Conservation (phyloP, 2,329 filamentous ascomycete genomes). For the Calonectria pseudoturangicola region DNA sequence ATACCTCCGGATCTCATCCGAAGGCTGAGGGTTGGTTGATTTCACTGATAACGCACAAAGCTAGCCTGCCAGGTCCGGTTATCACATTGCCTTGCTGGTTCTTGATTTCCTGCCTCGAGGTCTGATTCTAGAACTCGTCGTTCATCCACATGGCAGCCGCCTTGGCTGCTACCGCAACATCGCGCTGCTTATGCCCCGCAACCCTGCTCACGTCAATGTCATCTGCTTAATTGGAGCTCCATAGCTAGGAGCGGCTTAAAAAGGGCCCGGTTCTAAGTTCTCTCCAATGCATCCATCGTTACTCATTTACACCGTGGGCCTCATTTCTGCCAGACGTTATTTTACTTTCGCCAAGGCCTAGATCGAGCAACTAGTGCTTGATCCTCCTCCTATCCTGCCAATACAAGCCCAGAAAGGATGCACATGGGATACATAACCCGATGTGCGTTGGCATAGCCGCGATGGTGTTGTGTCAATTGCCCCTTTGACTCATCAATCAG, state of each 20-base stretch:
- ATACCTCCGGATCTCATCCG: not conserved
- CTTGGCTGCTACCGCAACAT: constrained; percentile 23
- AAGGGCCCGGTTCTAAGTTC: not conserved
- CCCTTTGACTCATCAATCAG: constrained; percentile 16
- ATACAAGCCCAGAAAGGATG: constrained; percentile 8
- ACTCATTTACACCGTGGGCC: constrained; percentile 19
- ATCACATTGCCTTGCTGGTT: not conserved
- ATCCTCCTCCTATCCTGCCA: constrained; percentile 17
- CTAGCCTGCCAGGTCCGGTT: not conserved
- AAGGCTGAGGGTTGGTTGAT: not conserved
- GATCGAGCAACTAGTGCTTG: constrained; percentile 21
- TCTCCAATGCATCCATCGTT: constrained; percentile 8
- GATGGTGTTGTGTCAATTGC: not conserved
- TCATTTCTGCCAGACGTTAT: constrained; percentile 23
- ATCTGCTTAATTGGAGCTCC: constrained; percentile 19
- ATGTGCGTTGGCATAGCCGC: constrained; percentile 17
- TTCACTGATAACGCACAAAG: not conserved
- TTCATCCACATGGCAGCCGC: constrained; percentile 8
- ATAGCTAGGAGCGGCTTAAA: constrained; percentile 21
- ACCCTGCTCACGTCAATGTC: constrained; percentile 7
- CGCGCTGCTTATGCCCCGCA: constrained; percentile 24
- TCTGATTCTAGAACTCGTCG: constrained; percentile 21
- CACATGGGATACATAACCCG: constrained; percentile 25
- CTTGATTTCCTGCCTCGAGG: not conserved
- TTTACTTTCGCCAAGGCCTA: constrained; percentile 10